These are phyloP conservation scores for Ampelocalamus luodianensis DNA, from an alignment of 176 grass and related monocot species.

Conservation along the genomic window DNA sequence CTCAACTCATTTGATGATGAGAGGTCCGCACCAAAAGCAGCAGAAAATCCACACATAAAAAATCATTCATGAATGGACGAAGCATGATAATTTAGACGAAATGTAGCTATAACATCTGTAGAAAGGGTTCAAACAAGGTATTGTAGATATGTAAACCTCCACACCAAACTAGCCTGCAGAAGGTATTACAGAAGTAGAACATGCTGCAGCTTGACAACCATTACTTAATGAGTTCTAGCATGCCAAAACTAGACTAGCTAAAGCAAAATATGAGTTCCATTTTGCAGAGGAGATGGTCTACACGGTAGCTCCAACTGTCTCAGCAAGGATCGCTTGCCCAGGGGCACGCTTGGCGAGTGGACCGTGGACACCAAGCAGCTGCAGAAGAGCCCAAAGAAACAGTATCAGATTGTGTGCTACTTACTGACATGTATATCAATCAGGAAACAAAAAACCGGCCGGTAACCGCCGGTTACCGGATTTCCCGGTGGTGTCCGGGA, in stretches of 20 bases:
- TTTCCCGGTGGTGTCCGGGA: too few relatives aligned
- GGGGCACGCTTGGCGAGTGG: constrained; percentile 12
- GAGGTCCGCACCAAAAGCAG: too few relatives aligned
- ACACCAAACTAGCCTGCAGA: neutral
- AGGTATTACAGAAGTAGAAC: constrained; percentile 15
- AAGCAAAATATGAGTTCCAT: constrained; percentile 8
- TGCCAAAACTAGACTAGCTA: constrained; percentile 11
- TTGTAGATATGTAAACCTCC: constrained; percentile 22
- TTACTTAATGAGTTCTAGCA: constrained; percentile 7
- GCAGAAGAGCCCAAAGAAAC: neutral
- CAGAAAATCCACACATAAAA: neutral
- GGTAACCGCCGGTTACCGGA: too few relatives aligned
- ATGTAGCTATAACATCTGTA: neutral
- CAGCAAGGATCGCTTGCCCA: constrained; percentile 12
- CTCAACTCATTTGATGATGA: too few relatives aligned
- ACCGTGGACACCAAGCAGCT: constrained; percentile 36
- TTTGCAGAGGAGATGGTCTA: constrained; percentile 6
- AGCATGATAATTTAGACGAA: neutral
- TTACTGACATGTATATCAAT: neutral
- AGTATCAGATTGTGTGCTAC: neutral
- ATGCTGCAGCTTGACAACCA: neutral
- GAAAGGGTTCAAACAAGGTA: constrained; percentile 22
- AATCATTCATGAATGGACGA: neutral
- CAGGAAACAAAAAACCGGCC: too few relatives aligned
- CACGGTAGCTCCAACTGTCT: neutral